Conservation (phyloP, 768 basidiomycete species). For the Agaricus blazei region DNA sequence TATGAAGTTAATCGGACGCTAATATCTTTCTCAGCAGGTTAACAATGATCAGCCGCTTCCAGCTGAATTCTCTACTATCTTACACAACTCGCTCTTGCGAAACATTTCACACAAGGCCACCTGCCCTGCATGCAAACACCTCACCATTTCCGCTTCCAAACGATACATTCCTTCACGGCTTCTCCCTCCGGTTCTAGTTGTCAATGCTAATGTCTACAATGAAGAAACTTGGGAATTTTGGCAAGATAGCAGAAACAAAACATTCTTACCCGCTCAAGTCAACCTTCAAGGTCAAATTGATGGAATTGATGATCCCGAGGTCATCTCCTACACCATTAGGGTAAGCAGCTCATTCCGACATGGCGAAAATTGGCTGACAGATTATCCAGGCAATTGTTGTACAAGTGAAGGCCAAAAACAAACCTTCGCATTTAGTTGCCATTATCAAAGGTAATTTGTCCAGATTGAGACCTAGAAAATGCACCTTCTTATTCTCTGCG, state of each 20-base stretch:
- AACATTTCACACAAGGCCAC: slow-evolving; percentile 83
- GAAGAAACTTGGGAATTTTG: slow-evolving; percentile 72
- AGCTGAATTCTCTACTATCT: slow-evolving; percentile 58
- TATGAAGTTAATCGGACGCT: not conserved
- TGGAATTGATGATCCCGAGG: slow-evolving; percentile 50
- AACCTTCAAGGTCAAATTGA: slow-evolving; percentile 56
- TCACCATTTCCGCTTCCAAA: slow-evolving; percentile 64
- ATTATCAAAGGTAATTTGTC: slow-evolving; percentile 67
- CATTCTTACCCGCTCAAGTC: slow-evolving; percentile 57
- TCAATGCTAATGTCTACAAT: slow-evolving; percentile 81
- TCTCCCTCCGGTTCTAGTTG: slow-evolving; percentile 77
- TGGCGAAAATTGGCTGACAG: not conserved
- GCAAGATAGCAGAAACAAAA: slow-evolving; percentile 57
- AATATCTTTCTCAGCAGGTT: not conserved
- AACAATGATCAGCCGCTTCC: slow-evolving; percentile 14
- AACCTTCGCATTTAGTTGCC: slow-evolving; percentile 80
- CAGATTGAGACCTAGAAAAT: not conserved
- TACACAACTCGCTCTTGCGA: slow-evolving; percentile 73
- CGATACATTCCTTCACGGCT: slow-evolving; percentile 59
- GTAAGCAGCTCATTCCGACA: slow-evolving; percentile 36
- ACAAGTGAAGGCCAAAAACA: slow-evolving; percentile 69
- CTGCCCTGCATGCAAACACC: slow-evolving; percentile 79
- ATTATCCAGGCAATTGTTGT: slow-evolving; percentile 66
- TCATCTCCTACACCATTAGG: slow-evolving; percentile 63
- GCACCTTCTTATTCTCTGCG: not conserved